phyloP scores from a whole-genome alignment of 2,329 filamentous ascomycete genomes.

The Botryotinia narcissicola region DNA sequence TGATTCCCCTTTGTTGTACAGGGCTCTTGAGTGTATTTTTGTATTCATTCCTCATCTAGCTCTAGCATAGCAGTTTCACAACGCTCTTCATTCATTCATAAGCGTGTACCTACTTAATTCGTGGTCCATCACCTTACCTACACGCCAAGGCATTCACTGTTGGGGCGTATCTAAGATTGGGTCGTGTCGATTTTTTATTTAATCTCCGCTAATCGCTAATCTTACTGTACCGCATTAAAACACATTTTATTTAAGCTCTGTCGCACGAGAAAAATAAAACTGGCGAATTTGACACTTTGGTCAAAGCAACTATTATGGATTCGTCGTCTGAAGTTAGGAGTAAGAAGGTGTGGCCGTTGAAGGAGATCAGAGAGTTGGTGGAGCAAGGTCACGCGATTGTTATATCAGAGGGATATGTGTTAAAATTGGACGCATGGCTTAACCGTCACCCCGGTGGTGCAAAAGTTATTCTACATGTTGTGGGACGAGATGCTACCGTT shows the following conservation, averaged over 20 bases:
- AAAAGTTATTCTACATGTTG: slow-evolving; percentile 88
- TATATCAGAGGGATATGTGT: slow-evolving; percentile 46
- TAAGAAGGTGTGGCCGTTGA: slow-evolving; percentile 7
- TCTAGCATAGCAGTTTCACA: background rate
- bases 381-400: slow-evolving; percentile 18
- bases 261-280: background rate
- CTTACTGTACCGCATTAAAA: slow-evolving; percentile 1
- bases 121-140: background rate
- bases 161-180: slow-evolving; percentile 6
- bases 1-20: background rate
- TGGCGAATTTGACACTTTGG: background rate
- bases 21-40: background rate
- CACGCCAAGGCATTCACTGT: slow-evolving; percentile 3
- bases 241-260: background rate
- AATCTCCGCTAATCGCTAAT: slow-evolving; percentile 10
- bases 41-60: background rate
- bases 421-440: slow-evolving; percentile 87
- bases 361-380: slow-evolving; percentile 14
- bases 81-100: background rate
- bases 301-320: slow-evolving; percentile 13
- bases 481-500: slow-evolving; percentile 89
- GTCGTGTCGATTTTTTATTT: background rate
- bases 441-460: slow-evolving; percentile 89
- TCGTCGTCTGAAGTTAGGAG: slow-evolving; percentile 8
- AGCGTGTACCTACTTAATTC: background rate